Evolutionary conservation across 208 protist species (phyloP).

Genomic region (Wallacemonas sp.): DNA sequence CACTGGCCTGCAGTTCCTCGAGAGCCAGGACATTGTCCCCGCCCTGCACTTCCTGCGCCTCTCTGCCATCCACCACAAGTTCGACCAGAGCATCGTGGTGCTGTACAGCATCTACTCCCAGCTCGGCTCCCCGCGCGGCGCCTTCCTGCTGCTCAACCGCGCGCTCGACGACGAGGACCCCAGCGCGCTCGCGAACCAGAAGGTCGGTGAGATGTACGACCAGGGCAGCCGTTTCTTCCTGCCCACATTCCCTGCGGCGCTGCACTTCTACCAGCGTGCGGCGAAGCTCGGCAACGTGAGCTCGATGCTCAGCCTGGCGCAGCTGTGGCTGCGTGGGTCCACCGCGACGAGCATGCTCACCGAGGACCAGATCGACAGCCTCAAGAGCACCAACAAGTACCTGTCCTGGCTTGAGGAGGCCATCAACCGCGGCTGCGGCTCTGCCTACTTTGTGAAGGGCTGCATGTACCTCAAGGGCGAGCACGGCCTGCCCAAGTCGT

Average conservation of each 20-base stretch:
- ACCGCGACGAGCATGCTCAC: conserved; percentile 73
- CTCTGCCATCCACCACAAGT: conserved; percentile 86
- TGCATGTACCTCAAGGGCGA: conserved; percentile 88
- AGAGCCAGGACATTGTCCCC: conserved; percentile 61
- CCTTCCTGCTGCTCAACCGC: conserved; percentile 73
- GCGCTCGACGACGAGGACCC: conserved; percentile 69
- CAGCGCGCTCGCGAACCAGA: conserved; percentile 67
- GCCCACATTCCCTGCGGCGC: conserved; percentile 80
- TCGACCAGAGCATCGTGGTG: conserved; percentile 77
- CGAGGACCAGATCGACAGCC: conserved; percentile 59
- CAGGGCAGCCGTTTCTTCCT: conserved; percentile 80
- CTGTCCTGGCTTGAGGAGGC: conserved; percentile 86
- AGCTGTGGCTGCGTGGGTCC: conserved; percentile 79
- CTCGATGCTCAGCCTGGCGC: conserved; percentile 83
- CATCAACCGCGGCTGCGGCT: conserved; percentile 81
- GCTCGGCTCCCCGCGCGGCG: conserved; percentile 63
- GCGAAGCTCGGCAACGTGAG: conserved; percentile 77
- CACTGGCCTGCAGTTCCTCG: conserved; percentile 59
- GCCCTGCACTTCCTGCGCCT: conserved; percentile 87
- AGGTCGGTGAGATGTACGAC: conserved; percentile 87
- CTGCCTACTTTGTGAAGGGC: conserved; percentile 85
- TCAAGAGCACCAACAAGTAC: conserved; percentile 73
- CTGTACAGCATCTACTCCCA: conserved; percentile 85
- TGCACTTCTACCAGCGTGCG: conserved; percentile 91
- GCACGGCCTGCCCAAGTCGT: conserved; percentile 73